Evolutionary conservation across 805 yeast species (phyloP).

Genomic region (Maudiozyma pseudohumilis): DNA sequence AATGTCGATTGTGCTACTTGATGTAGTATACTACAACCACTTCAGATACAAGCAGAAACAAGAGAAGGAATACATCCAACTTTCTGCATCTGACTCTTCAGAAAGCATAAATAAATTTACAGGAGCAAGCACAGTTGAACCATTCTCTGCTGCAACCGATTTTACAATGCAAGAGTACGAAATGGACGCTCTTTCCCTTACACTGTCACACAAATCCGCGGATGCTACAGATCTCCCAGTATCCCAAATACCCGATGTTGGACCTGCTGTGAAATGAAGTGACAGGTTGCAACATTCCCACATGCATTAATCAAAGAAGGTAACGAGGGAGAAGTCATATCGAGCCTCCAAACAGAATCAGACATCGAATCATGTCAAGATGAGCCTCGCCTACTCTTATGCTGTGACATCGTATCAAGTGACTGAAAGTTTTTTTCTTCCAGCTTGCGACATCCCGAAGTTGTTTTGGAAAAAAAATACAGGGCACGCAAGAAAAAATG

Average conservation of each 20-base stretch:
- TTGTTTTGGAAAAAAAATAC: no score
- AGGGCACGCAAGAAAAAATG: background rate
- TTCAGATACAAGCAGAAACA: slow-evolving; percentile 36
- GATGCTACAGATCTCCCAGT: no score
- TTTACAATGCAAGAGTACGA: slow-evolving; percentile 6
- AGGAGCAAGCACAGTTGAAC: background rate
- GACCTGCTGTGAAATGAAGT: no score
- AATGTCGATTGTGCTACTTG: slow-evolving; percentile 58
- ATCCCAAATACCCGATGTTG: no score
- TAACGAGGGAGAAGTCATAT: no score
- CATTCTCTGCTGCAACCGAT: slow-evolving; percentile 6
- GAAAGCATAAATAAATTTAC: background rate
- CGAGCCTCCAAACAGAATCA: no score
- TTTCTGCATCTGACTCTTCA: background rate
- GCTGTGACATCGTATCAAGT: no score
- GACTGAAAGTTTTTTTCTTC: slow-evolving; percentile 1
- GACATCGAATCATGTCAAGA: no score
- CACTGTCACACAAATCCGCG: slow-evolving; percentile 1
- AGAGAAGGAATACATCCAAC: background rate
- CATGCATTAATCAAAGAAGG: no score
- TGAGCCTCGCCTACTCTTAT: no score
- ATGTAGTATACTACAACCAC: slow-evolving; percentile 76
- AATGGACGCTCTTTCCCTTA: slow-evolving; percentile 4
- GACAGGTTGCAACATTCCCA: no score
- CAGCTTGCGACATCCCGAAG: no score